phyloP scores from a whole-genome alignment of 805 yeast genomes.

The Candida succiphila region DNA sequence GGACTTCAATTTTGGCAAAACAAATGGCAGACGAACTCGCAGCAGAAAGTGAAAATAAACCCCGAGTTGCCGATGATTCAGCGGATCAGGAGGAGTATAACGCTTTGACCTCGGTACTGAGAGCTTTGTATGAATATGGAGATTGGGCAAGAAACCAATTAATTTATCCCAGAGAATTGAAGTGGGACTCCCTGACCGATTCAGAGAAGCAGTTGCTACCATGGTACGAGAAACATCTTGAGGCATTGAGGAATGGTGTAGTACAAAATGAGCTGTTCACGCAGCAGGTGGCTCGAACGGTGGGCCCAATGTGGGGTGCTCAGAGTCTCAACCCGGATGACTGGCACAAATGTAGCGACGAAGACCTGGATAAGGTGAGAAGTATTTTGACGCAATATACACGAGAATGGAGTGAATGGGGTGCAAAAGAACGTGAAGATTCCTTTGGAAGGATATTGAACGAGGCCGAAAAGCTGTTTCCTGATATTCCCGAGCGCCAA shows the following conservation, averaged over 20 bases:
- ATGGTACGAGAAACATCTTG: constrained; percentile 37
- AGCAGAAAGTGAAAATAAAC: too few species aligned
- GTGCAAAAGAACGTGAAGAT: constrained; percentile 31
- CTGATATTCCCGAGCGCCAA: constrained; percentile 26
- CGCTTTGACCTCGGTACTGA: constrained; percentile 20
- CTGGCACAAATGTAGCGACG: constrained; percentile 31
- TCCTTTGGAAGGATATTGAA: constrained; percentile 29
- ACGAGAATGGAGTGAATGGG: constrained; percentile 56
- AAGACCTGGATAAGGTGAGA: constrained; percentile 48
- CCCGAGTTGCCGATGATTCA: too few species aligned
- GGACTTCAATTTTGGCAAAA: too few species aligned
- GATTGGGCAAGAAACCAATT: constrained; percentile 23
- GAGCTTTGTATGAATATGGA: constrained; percentile 23
- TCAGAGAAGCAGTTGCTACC: constrained; percentile 35
- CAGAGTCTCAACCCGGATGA: constrained; percentile 19
- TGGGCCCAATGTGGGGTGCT: constrained; percentile 44
- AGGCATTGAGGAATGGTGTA: constrained; percentile 31
- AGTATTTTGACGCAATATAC: constrained; percentile 45
- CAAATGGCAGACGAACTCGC: too few species aligned
- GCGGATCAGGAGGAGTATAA: constrained; percentile 19
- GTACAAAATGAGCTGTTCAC: constrained; percentile 34
- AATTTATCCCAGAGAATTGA: constrained; percentile 21
- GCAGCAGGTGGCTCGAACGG: constrained; percentile 27
- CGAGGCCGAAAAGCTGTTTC: constrained; percentile 25
- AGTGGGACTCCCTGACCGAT: constrained; percentile 24